Percentiles rank a stretch among this genome's conserved stretches.
phyloP scores from a whole-genome alignment of 345 rosid species.

The Microcos paniculata region DNA sequence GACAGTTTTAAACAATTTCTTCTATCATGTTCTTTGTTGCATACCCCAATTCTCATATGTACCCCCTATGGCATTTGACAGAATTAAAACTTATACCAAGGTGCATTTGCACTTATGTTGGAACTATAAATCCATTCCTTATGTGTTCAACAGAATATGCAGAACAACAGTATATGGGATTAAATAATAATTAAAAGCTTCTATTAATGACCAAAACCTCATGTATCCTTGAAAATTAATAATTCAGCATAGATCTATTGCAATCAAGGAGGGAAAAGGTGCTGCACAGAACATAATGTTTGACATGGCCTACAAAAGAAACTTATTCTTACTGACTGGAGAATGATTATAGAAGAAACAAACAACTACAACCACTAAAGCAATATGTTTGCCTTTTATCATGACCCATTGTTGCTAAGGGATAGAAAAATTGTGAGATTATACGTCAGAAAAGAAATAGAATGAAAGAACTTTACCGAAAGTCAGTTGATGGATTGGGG shows the following conservation, averaged over 20 bases:
- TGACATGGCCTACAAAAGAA: neutral
- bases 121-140: neutral
- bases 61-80: neutral
- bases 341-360: neutral
- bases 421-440: neutral
- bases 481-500: constrained; percentile 95
- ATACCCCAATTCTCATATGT: neutral
- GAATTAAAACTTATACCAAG: neutral
- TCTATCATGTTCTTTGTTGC: neutral
- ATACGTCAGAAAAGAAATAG: neutral
- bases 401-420: neutral
- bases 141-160: neutral
- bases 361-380: constrained; percentile 1
- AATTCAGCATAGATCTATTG: neutral
- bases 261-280: neutral
- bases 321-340: neutral
- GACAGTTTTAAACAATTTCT: too few relatives aligned
- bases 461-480: constrained; percentile 50
- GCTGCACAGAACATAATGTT: neutral
- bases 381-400: neutral
- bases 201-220: neutral
- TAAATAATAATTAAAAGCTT: neutral
- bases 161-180: neutral
- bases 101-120: neutral
- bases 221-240: neutral